These are phyloP conservation scores for Fusarium sp. DNA, from an alignment of 2,329 filamentous ascomycete genomes.

Conservation along the genomic window DNA sequence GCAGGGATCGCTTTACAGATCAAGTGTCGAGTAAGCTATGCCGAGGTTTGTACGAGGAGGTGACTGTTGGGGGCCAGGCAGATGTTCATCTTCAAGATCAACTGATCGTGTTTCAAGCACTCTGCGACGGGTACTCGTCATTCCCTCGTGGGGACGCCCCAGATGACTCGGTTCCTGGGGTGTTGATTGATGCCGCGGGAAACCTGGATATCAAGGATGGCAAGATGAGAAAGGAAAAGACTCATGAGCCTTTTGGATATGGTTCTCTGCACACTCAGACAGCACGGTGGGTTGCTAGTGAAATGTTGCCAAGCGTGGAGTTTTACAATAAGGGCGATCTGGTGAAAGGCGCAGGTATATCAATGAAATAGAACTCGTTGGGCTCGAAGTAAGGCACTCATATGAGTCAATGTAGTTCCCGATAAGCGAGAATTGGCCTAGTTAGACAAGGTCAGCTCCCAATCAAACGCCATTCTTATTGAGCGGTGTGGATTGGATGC, in stretches of 20 bases:
- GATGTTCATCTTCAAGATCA: slow-evolving; percentile 73
- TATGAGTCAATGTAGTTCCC: slow-evolving; percentile 6
- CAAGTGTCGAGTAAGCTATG: slow-evolving; percentile 62
- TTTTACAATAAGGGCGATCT: slow-evolving; percentile 66
- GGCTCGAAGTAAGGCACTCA: background rate
- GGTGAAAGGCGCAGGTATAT: slow-evolving; percentile 60
- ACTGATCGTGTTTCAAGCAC: slow-evolving; percentile 69
- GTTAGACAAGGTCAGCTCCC: background rate
- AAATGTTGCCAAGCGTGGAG: slow-evolving; percentile 61
- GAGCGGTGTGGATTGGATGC: slow-evolving; percentile 21
- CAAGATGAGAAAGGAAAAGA: slow-evolving; percentile 58
- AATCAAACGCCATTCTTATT: slow-evolving; percentile 3
- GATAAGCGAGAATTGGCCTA: background rate
- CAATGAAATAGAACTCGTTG: slow-evolving; percentile 20
- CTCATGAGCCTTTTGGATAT: slow-evolving; percentile 65
- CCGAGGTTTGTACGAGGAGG: slow-evolving; percentile 60
- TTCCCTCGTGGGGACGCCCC: slow-evolving; percentile 53
- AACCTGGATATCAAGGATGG: slow-evolving; percentile 47
- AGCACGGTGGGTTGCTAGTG: slow-evolving; percentile 69
- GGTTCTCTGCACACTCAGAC: slow-evolving; percentile 69
- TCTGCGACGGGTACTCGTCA: slow-evolving; percentile 65
- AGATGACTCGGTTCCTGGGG: slow-evolving; percentile 29
- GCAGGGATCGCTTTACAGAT: slow-evolving; percentile 49
- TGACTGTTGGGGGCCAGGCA: slow-evolving; percentile 60
- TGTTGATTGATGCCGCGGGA: slow-evolving; percentile 48